Evolutionary conservation across 1,284 basidiomycete genomes (phyloP).

Genomic region (Pseudozyma thailandica): DNA sequence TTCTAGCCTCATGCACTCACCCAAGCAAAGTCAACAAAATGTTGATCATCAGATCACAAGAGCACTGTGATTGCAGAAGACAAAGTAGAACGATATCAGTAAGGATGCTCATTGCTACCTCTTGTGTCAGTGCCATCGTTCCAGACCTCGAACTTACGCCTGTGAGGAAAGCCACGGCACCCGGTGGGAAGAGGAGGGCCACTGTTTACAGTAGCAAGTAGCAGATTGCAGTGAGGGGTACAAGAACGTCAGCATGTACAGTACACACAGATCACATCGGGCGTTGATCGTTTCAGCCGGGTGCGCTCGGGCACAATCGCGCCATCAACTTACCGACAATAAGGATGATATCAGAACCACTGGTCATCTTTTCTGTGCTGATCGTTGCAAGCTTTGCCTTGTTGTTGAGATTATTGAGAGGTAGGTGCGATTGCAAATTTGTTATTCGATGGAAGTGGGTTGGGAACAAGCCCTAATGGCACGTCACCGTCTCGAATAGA

Average conservation of each 20-base stretch:
- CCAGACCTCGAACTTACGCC: slow-evolving; percentile 68
- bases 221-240: not conserved
- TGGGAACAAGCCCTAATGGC: too few relatives aligned
- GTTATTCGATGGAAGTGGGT: too few relatives aligned
- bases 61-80: slow-evolving; percentile 34
- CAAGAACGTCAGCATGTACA: not conserved
- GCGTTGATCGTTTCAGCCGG: too few relatives aligned
- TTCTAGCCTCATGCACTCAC: too few relatives aligned
- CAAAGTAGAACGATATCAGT: not conserved
- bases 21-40: slow-evolving; percentile 77
- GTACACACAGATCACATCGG: too few relatives aligned
- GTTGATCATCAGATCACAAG: slow-evolving; percentile 79
- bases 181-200: slow-evolving; percentile 75
- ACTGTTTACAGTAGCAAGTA: slow-evolving; percentile 63
- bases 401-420: too few relatives aligned
- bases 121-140: too few relatives aligned
- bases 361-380: slow-evolving; percentile 35
- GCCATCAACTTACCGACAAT: slow-evolving; percentile 55
- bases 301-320: too few relatives aligned
- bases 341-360: slow-evolving; percentile 42
- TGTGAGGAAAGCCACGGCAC: slow-evolving; percentile 77
- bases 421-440: too few relatives aligned
- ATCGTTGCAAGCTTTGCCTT: too few relatives aligned
- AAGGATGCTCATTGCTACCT: not conserved
- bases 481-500: too few relatives aligned